Evolutionary conservation across 352 stramenopile species (phyloP), one percentile per base, ranked within the genome.

Genomic region (Phytophthora multivora): DNA sequence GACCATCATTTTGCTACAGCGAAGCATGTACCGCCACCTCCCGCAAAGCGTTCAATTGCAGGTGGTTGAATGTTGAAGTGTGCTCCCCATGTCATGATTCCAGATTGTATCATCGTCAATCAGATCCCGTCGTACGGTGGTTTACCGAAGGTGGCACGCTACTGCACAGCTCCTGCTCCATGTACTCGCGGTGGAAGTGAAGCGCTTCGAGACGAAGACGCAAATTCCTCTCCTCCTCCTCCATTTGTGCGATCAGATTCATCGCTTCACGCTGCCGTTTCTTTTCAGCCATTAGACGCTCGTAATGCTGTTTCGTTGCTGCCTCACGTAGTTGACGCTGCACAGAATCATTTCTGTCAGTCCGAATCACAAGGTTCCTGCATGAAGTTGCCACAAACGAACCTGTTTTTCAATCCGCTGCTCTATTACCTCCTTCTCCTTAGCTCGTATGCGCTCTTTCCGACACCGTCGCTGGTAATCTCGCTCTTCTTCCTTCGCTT

Each of bases 181-280:
- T 75, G 50, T 79, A 69, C 28, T 78, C 47, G 30, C 86, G 78
- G 33, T 87, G 80, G n/a, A 84, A 67, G 28, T 73, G 65, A 28
- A 90, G 76, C 18, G 78, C 79, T 48, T 90, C 72, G 19, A 90
- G 45, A 19, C 80, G 74, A 12, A 90, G 31, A 23, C 62, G 39
- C 19, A 88, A 33, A 46, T 81, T 84, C 30, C 69, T 77, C 60
- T 90, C 80, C 51, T 90, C 80, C 23, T 90, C 65, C 10, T 69
- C 68, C 65, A 90, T 83, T 39, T 73, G 66, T 15, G 80, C 43
- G 8, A 90, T 57, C 39, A 77, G 39, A 19, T 46, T 31, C 28
- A 69, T 53, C 1, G 75, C 79, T 25, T 83, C 55, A 18, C 75
- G 60, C 28, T 88, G 74, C 8, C 71, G 76, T 25, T 71, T 33